These are phyloP conservation scores for Pestalotiopsis sp. DNA, from an alignment of 2,329 filamentous ascomycete genomes.

Conservation along the genomic window DNA sequence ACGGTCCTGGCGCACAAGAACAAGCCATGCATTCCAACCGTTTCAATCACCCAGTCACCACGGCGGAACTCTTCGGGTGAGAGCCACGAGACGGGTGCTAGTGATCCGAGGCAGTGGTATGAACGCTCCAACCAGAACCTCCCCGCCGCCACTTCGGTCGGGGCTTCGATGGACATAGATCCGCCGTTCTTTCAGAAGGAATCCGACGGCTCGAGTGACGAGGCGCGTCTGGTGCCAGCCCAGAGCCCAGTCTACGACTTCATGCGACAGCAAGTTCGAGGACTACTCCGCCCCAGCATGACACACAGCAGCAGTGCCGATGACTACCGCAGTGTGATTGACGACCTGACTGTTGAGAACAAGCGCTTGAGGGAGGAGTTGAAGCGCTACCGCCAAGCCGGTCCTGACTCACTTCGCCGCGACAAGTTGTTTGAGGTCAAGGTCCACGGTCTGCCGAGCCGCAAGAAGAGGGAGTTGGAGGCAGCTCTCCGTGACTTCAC, in stretches of 20 bases:
- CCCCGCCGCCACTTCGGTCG: constrained; percentile 34
- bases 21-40: background rate
- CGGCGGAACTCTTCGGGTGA: constrained; percentile 48
- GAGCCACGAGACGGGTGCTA: constrained; percentile 47
- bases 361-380: constrained; percentile 74
- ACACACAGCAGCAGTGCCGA: constrained; percentile 64
- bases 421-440: constrained; percentile 85
- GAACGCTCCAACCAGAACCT: constrained; percentile 51
- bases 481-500: constrained; percentile 71
- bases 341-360: constrained; percentile 83
- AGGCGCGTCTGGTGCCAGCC: constrained; percentile 22
- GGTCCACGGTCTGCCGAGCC: constrained; percentile 69
- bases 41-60: constrained; percentile 17
- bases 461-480: constrained; percentile 77
- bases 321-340: constrained; percentile 80
- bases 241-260: constrained; percentile 26
- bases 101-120: constrained; percentile 56
- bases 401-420: constrained; percentile 65
- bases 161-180: constrained; percentile 54
- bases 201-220: constrained; percentile 52
- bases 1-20: background rate
- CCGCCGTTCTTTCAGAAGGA: constrained; percentile 57
- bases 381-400: constrained; percentile 67
- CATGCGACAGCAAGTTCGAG: constrained; percentile 19
- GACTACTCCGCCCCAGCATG: constrained; percentile 28